Percentiles rank a stretch among this genome's conserved stretches.
Conservation (phyloP, 2,329 filamentous ascomycete genomes). For the Aspergillus hortae region DNA sequence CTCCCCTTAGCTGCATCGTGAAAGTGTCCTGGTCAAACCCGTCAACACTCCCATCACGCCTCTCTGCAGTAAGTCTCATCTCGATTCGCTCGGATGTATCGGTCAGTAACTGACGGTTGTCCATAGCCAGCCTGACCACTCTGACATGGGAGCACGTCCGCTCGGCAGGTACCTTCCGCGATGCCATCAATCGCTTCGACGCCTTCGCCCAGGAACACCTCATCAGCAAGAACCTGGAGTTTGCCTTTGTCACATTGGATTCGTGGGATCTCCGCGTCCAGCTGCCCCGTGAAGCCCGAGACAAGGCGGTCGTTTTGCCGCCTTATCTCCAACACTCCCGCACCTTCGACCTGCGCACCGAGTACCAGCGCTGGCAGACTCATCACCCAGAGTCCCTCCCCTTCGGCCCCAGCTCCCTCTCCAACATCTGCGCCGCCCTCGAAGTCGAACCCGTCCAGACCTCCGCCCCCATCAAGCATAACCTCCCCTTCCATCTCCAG, state of each 20-base stretch:
- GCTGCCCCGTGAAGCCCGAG: constrained; percentile 92
- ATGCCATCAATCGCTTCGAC: constrained; percentile 94
- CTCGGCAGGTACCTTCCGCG: constrained; percentile 93
- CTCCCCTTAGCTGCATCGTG: constrained; percentile 75
- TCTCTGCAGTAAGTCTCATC: constrained; percentile 80
- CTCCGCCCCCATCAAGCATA: constrained; percentile 97
- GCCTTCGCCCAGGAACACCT: constrained; percentile 90
- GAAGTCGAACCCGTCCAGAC: constrained; percentile 98
- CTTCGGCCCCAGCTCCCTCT: constrained; percentile 90
- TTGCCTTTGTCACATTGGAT: constrained; percentile 97
- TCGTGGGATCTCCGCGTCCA: constrained; percentile 98
- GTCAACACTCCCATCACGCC: constrained; percentile 98
- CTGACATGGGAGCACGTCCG: constrained; percentile 99
- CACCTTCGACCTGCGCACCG: constrained; percentile 92
- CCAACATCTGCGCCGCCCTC: constrained; percentile 96
- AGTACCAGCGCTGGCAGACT: constrained; percentile 98
- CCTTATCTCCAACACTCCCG: constrained; percentile 97
- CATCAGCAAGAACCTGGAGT: constrained; percentile 85
- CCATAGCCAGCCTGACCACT: constrained; percentile 86
- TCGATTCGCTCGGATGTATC: constrained; percentile 12
- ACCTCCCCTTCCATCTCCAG: constrained; percentile 95
- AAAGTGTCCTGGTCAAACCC: constrained; percentile 95
- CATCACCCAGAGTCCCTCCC: constrained; percentile 97
- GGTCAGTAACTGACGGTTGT: constrained; percentile 26
- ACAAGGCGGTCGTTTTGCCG: constrained; percentile 95